Base-by-base conservation (phyloP, 495 filamentous ascomycete genomes). In the Podospora sp. region DNA sequence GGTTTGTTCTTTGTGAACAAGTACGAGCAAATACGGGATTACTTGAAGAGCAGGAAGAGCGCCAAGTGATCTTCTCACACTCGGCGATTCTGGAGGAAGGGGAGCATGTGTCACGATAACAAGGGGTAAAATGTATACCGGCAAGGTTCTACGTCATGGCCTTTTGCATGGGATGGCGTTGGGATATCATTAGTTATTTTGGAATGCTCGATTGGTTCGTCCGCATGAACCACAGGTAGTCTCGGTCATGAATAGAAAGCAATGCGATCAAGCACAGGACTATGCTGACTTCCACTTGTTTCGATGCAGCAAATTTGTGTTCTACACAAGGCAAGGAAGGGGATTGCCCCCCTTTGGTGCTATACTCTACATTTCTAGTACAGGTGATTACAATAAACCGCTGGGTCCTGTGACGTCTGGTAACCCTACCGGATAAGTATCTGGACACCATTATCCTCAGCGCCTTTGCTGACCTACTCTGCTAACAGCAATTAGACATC, bases 1-100 rank as follows among this genome's bases (percentile, higher is more conserved):
- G 85, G 88, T 50, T 87, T 89, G 79, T 96, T 97, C 77, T 97
- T 97, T 76, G 92, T 93, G 9, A 94, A 88, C 8, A 87, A 91
- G 70, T 83, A 92, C 69, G 92, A 97, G 74, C 92, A 96, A 78
- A 85, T 98, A 53, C 86, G 86, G 56, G 87, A 89, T 66, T 97
- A 89, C 76, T 77, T 98, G 68, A 88, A 88, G 76, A 90, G 86
- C 65, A 84, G 87, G 36, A 84, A 83, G 72, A 82, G 79, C 70
- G 76, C 76, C 0, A 77, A 77, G 25, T 77, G 29, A 59, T 49
- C 6, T 29, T 29, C 18, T 3, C 20, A 1, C 16, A 9, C 20
- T 33, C 25, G 11, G 8, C 29, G 29, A 8, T 33, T 33, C 16
- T 46, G 40, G 40, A 11, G 16, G 12, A 18, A 46, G 40, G 2